Percentiles rank a stretch among this genome's conserved stretches.
Conservation (phyloP, 1,284 basidiomycete species). For the Cutaneotrichosporon sp. region DNA sequence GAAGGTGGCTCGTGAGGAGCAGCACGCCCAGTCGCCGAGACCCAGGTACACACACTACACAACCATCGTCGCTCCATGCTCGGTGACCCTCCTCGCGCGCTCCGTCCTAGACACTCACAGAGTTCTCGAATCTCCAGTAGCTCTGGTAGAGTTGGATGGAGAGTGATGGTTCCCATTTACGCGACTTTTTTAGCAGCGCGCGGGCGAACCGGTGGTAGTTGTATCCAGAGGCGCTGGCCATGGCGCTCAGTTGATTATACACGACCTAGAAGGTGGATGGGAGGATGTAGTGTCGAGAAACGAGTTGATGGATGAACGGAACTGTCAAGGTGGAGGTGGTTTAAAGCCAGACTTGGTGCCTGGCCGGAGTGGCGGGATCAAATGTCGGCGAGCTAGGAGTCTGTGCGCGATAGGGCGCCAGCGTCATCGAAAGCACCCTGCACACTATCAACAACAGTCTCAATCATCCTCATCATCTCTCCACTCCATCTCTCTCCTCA, state of each 20-base stretch:
- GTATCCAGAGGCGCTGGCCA: conserved; percentile 54
- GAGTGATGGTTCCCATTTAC: conserved; percentile 52
- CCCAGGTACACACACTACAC: too few relatives aligned
- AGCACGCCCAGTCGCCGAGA: background rate
- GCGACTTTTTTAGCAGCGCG: conserved; percentile 51
- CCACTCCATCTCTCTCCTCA: background rate
- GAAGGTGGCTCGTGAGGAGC: background rate
- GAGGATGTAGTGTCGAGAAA: conserved; percentile 1
- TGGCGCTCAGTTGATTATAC: conserved; percentile 19
- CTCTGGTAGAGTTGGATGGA: conserved; percentile 49
- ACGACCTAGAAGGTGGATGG: background rate
- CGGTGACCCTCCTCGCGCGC: background rate
- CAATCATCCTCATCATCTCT: background rate
- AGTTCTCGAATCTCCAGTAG: conserved; percentile 52
- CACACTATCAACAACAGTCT: conserved; percentile 3
- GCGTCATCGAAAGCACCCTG: conserved; percentile 2
- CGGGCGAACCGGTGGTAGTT: conserved; percentile 53
- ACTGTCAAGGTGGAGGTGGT: conserved; percentile 5
- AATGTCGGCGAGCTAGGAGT: background rate
- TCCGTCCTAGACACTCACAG: conserved; percentile 35
- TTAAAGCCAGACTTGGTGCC: background rate
- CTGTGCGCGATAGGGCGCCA: background rate
- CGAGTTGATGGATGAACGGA: background rate
- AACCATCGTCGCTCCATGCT: background rate
- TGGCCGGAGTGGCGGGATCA: conserved; percentile 8